Evolutionary conservation across 2,329 filamentous ascomycete species (phyloP).

Genomic region (Trichoderma sp.): DNA sequence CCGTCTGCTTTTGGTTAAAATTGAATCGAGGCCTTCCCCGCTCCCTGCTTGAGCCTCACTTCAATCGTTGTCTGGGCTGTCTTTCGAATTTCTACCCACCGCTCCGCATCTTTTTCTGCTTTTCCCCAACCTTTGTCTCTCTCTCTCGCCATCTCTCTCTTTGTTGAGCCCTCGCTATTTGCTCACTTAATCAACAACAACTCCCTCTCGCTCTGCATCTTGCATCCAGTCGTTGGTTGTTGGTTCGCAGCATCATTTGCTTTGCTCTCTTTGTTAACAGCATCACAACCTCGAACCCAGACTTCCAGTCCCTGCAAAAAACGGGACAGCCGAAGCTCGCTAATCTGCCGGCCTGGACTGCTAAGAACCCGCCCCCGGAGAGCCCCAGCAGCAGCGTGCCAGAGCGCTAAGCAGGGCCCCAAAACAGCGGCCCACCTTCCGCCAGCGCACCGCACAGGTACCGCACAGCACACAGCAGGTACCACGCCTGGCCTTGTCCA

Average conservation of each 20-base stretch:
- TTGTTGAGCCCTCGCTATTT: neutral
- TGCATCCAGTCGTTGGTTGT: neutral
- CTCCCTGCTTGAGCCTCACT: neutral
- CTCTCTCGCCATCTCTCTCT: neutral
- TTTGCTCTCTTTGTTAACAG: neutral
- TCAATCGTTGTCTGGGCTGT: neutral
- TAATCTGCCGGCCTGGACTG: slow-evolving; percentile 21
- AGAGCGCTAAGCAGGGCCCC: slow-evolving; percentile 16
- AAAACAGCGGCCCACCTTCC: neutral
- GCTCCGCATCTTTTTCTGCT: neutral
- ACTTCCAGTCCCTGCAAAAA: neutral
- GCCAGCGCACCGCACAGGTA: slow-evolving; percentile 7
- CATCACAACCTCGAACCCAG: neutral
- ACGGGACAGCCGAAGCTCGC: slow-evolving; percentile 21
- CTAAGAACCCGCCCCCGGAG: slow-evolving; percentile 10
- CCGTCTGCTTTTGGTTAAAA: neutral
- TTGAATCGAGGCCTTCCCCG: neutral
- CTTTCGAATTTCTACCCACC: neutral
- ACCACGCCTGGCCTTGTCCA: neutral
- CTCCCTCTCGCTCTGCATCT: neutral
- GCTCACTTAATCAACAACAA: neutral
- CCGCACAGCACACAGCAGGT: neutral
- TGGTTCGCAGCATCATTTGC: neutral
- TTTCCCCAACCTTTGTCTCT: neutral
- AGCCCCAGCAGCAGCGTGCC: neutral